These are phyloP conservation scores for Solanum pennellii DNA, from an alignment of 257 asterid species.

Conservation along the genomic window DNA sequence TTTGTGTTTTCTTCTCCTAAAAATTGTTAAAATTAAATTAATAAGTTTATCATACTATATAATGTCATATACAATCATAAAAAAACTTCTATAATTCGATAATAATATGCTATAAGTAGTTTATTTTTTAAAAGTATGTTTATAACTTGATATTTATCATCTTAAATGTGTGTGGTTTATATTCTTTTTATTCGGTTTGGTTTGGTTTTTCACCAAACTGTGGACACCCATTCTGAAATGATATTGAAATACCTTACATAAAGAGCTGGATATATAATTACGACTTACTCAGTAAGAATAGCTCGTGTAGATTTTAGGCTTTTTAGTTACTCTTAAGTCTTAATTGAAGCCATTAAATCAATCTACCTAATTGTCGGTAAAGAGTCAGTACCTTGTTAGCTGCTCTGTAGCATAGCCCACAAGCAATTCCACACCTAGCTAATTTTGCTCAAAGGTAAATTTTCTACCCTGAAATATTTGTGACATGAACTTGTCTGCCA, in stretches of 20 bases:
- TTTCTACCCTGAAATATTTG: background rate
- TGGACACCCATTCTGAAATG: background rate
- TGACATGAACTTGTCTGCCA: background rate
- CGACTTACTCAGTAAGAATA: background rate
- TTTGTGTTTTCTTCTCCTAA: no score
- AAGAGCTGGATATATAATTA: background rate
- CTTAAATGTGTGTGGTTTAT: no score
- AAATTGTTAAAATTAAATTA: no score
- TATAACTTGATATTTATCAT: no score
- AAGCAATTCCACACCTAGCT: background rate
- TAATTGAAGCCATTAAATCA: background rate
- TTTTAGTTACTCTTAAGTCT: background rate
- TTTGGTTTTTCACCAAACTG: background rate
- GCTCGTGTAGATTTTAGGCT: background rate
- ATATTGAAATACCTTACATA: background rate
- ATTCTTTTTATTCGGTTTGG: background rate
- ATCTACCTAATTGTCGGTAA: background rate
- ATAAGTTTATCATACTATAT: no score
- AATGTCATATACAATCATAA: no score
- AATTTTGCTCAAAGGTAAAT: background rate
- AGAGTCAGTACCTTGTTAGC: background rate
- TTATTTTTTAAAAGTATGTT: no score
- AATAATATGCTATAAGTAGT: no score
- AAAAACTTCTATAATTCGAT: no score
- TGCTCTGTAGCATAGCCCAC: background rate